Evolutionary conservation across 2,329 filamentous ascomycete species (phyloP), one percentile per base, ranked within the genome.

Genomic region (Calonectria pteridis): DNA sequence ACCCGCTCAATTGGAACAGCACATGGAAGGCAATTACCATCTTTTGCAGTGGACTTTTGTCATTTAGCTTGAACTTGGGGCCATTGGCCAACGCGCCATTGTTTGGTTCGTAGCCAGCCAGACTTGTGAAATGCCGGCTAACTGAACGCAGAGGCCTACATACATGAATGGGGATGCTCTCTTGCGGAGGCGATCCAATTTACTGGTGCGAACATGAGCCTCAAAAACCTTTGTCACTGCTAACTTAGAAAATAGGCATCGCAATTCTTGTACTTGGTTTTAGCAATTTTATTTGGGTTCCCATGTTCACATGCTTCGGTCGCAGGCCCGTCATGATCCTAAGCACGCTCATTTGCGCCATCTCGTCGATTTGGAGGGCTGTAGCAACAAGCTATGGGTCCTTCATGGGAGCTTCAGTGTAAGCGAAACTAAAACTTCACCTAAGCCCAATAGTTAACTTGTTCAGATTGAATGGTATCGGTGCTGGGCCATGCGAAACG

Each of bases 271-370:
- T 72, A 16, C 53, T 72, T n/a, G 69, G 69, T 2, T 72, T 72
- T 26, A 67, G 69, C 26, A 72, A 72, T 31, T 72, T 72, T 23
- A 72, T 72, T 16, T 72, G 69, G 63, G 69, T 67, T 14, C 69
- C 46, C 35, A 63, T 67, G 63, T 67, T 29, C 16, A 66, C 69
- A 1, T 71, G 69, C 51, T 71, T 66, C 40, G 69, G 69, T 28
- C 69, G 62, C 29, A 71, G 69, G 14, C 62, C 69, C 11, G 69
- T 71, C 33, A 71, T 66, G 69, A 66, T 71, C 31, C 26, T 66
- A 5, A 66, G 62, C 28, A 43, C 69, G 18, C 31, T 71, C 62
- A 66, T 67, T 11, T 71, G 69, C 62, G 69, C 69, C 11, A 37
- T 71, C 35, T 71, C 69, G 1, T 71, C 69, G 11, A 71, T 71